A percentile compares a stretch with the other conserved stretches of the same genome.
These are phyloP conservation scores for Arthrinium puccinioides DNA, from an alignment of 2,329 filamentous ascomycete genomes.

Conservation along the genomic window DNA sequence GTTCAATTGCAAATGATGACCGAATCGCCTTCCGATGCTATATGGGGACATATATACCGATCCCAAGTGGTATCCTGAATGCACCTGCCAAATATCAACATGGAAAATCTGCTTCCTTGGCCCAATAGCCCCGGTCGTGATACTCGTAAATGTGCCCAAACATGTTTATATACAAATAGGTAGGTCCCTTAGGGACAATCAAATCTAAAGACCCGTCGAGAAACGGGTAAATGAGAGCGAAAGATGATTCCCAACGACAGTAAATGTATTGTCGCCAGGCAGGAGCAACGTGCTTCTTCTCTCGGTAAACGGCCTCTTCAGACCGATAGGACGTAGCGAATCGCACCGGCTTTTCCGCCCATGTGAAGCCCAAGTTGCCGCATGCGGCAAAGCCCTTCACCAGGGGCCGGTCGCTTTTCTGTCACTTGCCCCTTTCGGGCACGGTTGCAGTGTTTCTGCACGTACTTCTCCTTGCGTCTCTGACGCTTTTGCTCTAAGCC, in stretches of 20 bases:
- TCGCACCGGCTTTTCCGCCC: slow-evolving; percentile 63
- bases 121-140: background rate
- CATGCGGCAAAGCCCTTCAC: slow-evolving; percentile 90
- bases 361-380: slow-evolving; percentile 82
- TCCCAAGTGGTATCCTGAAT: slow-evolving; percentile 11
- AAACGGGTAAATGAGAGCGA: slow-evolving; percentile 12
- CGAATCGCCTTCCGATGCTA: slow-evolving; percentile 8
- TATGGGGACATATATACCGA: no score
- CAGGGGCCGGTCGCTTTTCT: slow-evolving; percentile 64
- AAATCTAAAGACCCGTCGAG: slow-evolving; percentile 5
- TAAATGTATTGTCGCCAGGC: background rate
- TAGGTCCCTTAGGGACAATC: background rate
- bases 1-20: slow-evolving; percentile 6
- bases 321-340: slow-evolving; percentile 72
- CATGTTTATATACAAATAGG: slow-evolving; percentile 2
- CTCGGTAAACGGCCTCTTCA: slow-evolving; percentile 27
- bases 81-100: slow-evolving; percentile 4
- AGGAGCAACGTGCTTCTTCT: background rate
- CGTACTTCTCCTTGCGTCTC: slow-evolving; percentile 62
- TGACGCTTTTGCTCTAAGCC: slow-evolving; percentile 91
- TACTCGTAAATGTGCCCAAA: slow-evolving; percentile 1
- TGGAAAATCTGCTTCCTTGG: no score
- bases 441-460: slow-evolving; percentile 82
- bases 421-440: slow-evolving; percentile 60
- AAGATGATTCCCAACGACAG: background rate